phyloP scores from a whole-genome alignment of 176 grass and related monocot genomes.

The Oryza meyeriana region DNA sequence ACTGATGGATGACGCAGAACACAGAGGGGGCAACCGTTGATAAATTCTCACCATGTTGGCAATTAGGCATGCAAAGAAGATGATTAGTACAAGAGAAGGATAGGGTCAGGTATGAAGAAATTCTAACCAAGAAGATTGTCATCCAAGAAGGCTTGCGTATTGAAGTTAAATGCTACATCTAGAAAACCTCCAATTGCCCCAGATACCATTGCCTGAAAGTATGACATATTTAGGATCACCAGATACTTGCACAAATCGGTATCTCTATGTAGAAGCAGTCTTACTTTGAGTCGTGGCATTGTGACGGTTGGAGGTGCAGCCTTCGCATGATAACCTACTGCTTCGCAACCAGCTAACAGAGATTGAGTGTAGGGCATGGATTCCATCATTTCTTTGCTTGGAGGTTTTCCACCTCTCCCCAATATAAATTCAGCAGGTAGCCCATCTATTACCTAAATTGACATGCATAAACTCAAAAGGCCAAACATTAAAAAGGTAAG shows the following conservation, averaged over 20 bases:
- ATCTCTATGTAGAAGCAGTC: not conserved
- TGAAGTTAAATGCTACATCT: conserved; percentile 96
- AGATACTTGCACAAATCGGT: not conserved
- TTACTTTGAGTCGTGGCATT: conserved; percentile 92
- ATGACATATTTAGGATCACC: not conserved
- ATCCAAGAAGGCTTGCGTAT: conserved; percentile 89
- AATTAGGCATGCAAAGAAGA: conserved; percentile 12
- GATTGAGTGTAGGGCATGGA: conserved; percentile 88
- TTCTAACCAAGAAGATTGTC: conserved; percentile 91
- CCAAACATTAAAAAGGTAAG: not conserved
- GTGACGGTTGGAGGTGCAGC: conserved; percentile 96
- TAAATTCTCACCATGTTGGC: not conserved
- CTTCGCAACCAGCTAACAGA: conserved; percentile 62
- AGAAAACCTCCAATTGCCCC: conserved; percentile 96
- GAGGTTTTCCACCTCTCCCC: conserved; percentile 62
- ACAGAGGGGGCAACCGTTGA: not conserved
- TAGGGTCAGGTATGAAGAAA: not conserved
- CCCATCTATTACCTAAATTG: conserved; percentile 92
- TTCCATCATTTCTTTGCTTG: conserved; percentile 60
- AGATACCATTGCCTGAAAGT: conserved; percentile 83
- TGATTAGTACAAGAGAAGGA: not conserved
- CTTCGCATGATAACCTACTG: conserved; percentile 83
- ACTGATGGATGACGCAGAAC: not conserved
- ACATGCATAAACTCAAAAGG: conserved; percentile 43
- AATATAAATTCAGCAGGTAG: conserved; percentile 91